Base-by-base conservation (phyloP, 148 eudicot species). In the Chenopodium album region DNA sequence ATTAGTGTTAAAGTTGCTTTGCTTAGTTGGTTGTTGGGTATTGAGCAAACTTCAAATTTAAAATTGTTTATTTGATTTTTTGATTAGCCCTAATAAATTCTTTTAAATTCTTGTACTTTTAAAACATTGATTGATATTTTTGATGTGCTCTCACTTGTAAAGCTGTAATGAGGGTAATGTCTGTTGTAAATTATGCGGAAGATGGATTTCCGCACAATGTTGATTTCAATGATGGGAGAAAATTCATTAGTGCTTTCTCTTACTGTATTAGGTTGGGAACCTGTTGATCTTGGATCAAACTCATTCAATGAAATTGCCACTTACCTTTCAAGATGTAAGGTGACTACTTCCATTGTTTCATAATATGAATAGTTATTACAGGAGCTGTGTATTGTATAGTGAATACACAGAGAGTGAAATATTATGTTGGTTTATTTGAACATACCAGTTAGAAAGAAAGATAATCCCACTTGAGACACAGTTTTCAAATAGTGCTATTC, bases 281-380 rank as follows among this genome's bases (percentile, higher is more conserved):
- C 98, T 86, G 79, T 94, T 81, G 97, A 90, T 90, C 85, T 94
- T 69, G 98, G 98, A 84, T 94, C 98, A 79, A 83, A 78, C 52
- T 85, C 97, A 65, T 69, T 89, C 64, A 85, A 87, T 47, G 91
- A 90, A 76, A 87, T 94, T 71, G 82, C 89, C 75, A 79, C 89
- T 70, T 75, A 88, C 31, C 94, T 94, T 85, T 86, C 93, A 73
- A 69, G 81, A 67, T 91, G 91, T 85, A 84, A 94, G 98, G 98
- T 94, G 87, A 84, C 20, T 22, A 41, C 26, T 71, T 23, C 50
- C 26, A 37, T 1, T 20, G 28, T 41, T 34, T 20, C 5, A 29
- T 68, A 66, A 17, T 68, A 23, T 0, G 34, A 23, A 2, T 66
- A 3, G 14, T 66, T 26, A 1, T 26, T 66, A 66, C 4, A 66